A percentile compares a stretch with the other conserved stretches of the same genome.
Evolutionary conservation across 495 filamentous ascomycete species (phyloP).

Genomic region (Chaetomium fimeti): DNA sequence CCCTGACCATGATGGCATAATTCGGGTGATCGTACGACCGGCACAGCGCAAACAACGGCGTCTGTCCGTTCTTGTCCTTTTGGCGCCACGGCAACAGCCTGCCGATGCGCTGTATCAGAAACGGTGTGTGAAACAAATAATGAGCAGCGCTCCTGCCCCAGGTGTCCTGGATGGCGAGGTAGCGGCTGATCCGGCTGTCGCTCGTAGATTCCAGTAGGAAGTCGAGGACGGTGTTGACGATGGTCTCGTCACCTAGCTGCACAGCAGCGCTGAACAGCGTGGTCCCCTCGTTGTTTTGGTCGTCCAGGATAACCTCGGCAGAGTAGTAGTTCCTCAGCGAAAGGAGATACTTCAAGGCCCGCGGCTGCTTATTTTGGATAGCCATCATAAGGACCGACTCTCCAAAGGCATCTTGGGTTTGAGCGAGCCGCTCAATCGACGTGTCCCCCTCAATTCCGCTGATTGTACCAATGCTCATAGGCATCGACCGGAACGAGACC

Average conservation of each 20-base stretch:
- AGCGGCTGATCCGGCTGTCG: slow-evolving; percentile 54
- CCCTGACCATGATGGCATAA: slow-evolving; percentile 81
- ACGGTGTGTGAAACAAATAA: slow-evolving; percentile 92
- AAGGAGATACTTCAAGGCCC: slow-evolving; percentile 74
- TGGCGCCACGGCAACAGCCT: slow-evolving; percentile 79
- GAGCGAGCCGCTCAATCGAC: slow-evolving; percentile 75
- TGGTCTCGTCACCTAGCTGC: slow-evolving; percentile 72
- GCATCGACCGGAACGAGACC: slow-evolving; percentile 71
- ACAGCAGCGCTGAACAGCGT: slow-evolving; percentile 92
- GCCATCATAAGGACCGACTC: slow-evolving; percentile 97
- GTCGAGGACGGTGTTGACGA: slow-evolving; percentile 73
- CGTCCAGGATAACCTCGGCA: slow-evolving; percentile 65
- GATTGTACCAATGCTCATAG: slow-evolving; percentile 71
- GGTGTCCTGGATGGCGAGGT: slow-evolving; percentile 72
- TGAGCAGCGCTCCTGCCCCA: slow-evolving; percentile 88
- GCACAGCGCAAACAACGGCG: slow-evolving; percentile 90
- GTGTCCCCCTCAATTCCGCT: slow-evolving; percentile 80
- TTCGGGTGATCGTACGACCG: slow-evolving; percentile 91
- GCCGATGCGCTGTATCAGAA: slow-evolving; percentile 71
- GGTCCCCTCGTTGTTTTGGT: slow-evolving; percentile 83
- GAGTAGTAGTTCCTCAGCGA: slow-evolving; percentile 72
- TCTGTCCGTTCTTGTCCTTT: slow-evolving; percentile 94
- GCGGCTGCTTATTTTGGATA: slow-evolving; percentile 68
- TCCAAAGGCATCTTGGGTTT: slow-evolving; percentile 76
- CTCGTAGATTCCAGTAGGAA: slow-evolving; percentile 46